Conservation (phyloP, 2,329 filamentous ascomycete genomes). For the Dactylellina drechsleri region DNA sequence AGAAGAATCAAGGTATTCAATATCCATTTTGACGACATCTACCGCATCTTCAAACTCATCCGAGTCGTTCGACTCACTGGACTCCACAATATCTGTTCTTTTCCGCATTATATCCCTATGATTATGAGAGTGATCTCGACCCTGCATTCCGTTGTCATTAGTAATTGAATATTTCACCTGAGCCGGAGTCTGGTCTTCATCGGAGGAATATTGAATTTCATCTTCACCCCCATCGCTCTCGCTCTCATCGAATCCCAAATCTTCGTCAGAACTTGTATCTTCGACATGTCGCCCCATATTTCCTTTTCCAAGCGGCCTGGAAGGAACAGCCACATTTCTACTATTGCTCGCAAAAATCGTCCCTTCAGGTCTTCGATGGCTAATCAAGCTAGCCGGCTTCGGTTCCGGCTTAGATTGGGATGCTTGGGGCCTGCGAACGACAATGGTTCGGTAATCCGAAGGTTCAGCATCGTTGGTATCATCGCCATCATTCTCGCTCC, state of each 20-base stretch:
- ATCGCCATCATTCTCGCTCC: not conserved
- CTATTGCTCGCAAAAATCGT: not conserved
- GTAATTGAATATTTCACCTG: too few species aligned
- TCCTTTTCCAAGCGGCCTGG: conserved; percentile 26
- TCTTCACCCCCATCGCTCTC: too few species aligned
- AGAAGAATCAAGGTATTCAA: not conserved
- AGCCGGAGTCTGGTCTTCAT: too few species aligned
- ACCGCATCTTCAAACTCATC: conserved; percentile 9
- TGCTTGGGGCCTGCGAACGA: conserved; percentile 4
- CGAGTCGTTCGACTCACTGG: too few species aligned
- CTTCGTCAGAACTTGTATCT: conserved; percentile 16
- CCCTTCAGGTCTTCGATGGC: not conserved
- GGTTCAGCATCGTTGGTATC: not conserved
- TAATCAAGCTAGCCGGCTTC: conserved; percentile 9
- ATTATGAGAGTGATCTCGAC: too few species aligned
- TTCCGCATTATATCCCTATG: too few species aligned
- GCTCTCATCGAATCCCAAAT: not conserved
- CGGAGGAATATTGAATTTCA: too few species aligned
- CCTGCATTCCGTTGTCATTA: too few species aligned
- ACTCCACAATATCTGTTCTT: not conserved
- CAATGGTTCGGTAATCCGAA: not conserved
- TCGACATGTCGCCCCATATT: conserved; percentile 18
- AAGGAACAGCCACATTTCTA: not conserved
- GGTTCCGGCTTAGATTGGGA: not conserved
- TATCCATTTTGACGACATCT: not conserved